phyloP scores from a whole-genome alignment of 2,329 filamentous ascomycete species.

The Thielaviopsis ethacetica region DNA sequence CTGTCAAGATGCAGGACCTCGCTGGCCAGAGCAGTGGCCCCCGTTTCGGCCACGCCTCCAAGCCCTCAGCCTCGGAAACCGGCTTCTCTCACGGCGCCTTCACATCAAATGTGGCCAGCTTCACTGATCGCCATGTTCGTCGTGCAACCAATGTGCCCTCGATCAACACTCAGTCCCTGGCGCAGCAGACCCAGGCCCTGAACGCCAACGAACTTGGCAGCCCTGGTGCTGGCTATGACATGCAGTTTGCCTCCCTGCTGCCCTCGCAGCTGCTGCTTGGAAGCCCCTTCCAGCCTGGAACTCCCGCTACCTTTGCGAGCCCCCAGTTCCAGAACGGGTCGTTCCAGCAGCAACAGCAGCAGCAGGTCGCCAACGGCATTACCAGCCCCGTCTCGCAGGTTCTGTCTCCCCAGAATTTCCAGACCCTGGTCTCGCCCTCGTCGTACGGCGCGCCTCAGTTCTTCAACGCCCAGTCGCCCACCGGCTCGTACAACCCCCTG shows the following conservation, averaged over 20 bases:
- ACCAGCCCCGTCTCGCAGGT: slow-evolving; percentile 61
- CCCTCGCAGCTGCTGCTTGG: slow-evolving; percentile 89
- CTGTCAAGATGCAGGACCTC: slow-evolving; percentile 75
- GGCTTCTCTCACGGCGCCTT: slow-evolving; percentile 90
- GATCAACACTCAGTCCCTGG: slow-evolving; percentile 70
- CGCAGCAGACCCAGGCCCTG: slow-evolving; percentile 22
- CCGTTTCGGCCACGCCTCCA: slow-evolving; percentile 60
- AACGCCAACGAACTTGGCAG: slow-evolving; percentile 61
- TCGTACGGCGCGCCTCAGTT: slow-evolving; percentile 69
- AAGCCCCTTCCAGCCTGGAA: slow-evolving; percentile 92
- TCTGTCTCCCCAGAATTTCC: slow-evolving; percentile 71
- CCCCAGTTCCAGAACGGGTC: slow-evolving; percentile 81
- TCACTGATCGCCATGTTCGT: slow-evolving; percentile 73
- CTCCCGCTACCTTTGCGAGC: slow-evolving; percentile 74
- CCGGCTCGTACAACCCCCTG: slow-evolving; percentile 49
- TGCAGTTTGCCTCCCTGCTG: slow-evolving; percentile 94
- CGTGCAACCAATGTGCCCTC: slow-evolving; percentile 69
- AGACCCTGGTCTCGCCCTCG: slow-evolving; percentile 72
- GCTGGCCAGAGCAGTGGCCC: slow-evolving; percentile 43
- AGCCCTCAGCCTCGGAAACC: slow-evolving; percentile 68
- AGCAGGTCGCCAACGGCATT: slow-evolving; percentile 43
- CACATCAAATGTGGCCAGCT: slow-evolving; percentile 69
- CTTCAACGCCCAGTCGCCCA: slow-evolving; percentile 75
- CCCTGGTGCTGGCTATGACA: slow-evolving; percentile 80
- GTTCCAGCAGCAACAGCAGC: slow-evolving; percentile 47